Percentiles rank a stretch among this genome's conserved stretches.
phyloP scores from a whole-genome alignment of 2,329 filamentous ascomycete genomes.

The Stagonosporopsis tanaceti region DNA sequence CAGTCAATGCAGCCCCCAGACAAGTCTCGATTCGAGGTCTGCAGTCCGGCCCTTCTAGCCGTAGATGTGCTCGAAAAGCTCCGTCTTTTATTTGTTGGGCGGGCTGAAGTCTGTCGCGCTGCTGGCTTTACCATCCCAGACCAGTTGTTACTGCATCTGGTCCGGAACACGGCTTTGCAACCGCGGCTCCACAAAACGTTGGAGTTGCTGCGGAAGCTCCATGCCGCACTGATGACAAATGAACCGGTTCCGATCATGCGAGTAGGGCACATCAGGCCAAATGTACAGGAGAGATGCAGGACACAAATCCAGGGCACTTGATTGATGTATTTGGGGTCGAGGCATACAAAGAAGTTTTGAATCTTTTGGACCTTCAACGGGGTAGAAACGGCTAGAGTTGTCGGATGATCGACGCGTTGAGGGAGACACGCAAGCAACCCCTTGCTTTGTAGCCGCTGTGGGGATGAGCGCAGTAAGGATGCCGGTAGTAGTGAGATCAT shows the following conservation, averaged over 20 bases:
- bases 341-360: background rate
- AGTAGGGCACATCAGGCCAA: background rate
- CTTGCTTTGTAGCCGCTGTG: slow-evolving; percentile 6
- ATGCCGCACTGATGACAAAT: slow-evolving; percentile 5
- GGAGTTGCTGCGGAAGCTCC: background rate
- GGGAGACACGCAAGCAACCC: background rate
- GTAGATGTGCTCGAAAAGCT: slow-evolving; percentile 3
- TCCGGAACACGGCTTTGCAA: background rate
- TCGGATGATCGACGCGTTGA: background rate
- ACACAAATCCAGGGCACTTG: background rate
- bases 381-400: background rate
- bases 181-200: slow-evolving; percentile 11
- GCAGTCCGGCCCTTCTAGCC: slow-evolving; percentile 8
- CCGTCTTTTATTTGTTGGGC: background rate
- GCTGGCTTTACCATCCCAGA: background rate
- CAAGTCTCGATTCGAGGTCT: slow-evolving; percentile 5
- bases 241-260: background rate
- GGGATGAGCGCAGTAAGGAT: background rate
- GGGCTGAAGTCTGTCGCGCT: background rate
- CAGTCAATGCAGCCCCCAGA: slow-evolving; percentile 12
- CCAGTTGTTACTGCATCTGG: background rate
- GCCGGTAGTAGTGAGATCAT: background rate
- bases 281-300: background rate
- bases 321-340: background rate
- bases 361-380: background rate